Conservation (phyloP, 1,284 basidiomycete species). For the Leccinum proximum region DNA sequence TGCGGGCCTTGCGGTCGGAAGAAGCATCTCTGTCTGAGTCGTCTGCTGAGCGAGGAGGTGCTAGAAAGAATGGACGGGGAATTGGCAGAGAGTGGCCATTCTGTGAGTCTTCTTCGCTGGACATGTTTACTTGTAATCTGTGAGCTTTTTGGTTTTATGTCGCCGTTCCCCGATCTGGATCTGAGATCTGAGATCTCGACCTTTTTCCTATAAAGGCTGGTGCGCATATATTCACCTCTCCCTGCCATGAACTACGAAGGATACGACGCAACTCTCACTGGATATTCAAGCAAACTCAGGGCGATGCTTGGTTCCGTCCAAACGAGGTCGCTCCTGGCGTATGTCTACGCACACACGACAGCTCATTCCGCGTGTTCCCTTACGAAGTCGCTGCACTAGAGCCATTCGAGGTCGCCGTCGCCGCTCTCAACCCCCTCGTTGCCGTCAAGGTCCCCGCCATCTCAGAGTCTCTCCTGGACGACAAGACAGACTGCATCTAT, state of each 20-base stretch:
- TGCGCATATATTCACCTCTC: background rate
- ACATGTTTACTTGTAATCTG: slow-evolving; percentile 6
- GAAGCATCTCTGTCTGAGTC: slow-evolving; percentile 26
- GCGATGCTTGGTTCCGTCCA: slow-evolving; percentile 56
- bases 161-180: slow-evolving; percentile 18
- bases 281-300: slow-evolving; percentile 47
- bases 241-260: slow-evolving; percentile 34
- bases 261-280: slow-evolving; percentile 36
- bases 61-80: slow-evolving; percentile 28
- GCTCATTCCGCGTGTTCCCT: slow-evolving; percentile 68
- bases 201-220: background rate
- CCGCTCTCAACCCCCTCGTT: slow-evolving; percentile 74
- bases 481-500: slow-evolving; percentile 49
- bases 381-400: slow-evolving; percentile 67
- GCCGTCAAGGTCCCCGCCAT: slow-evolving; percentile 80
- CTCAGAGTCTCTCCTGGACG: slow-evolving; percentile 44
- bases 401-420: slow-evolving; percentile 70
- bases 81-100: slow-evolving; percentile 13
- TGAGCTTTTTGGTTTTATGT: slow-evolving; percentile 1
- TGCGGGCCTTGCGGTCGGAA: slow-evolving; percentile 21
- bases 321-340: slow-evolving; percentile 56
- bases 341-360: slow-evolving; percentile 58
- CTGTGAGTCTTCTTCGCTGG: slow-evolving; percentile 30
- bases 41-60: slow-evolving; percentile 12
- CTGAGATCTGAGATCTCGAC: slow-evolving; percentile 15